phyloP scores from a whole-genome alignment of 2,329 filamentous ascomycete genomes.

The Fusarium sp. region DNA sequence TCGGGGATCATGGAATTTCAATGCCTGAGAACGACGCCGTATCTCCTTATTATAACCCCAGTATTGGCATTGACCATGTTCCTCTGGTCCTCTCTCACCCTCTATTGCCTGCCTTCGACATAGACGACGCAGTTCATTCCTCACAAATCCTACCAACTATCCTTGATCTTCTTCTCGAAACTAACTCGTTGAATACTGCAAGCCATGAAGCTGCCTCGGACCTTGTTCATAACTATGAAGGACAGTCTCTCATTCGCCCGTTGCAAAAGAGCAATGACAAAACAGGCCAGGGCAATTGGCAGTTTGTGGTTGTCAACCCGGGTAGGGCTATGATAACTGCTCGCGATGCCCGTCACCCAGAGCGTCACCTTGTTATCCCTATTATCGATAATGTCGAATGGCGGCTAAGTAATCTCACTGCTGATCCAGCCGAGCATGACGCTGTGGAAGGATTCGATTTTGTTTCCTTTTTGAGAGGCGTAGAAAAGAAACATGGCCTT shows the following conservation, averaged over 20 bases:
- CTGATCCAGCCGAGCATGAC: slow-evolving; percentile 47
- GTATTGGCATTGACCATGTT: slow-evolving; percentile 49
- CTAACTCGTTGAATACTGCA: slow-evolving; percentile 45
- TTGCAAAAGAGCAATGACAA: slow-evolving; percentile 19
- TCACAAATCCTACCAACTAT: slow-evolving; percentile 52
- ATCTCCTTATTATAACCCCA: slow-evolving; percentile 52
- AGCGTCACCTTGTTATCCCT: slow-evolving; percentile 51
- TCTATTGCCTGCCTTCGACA: slow-evolving; percentile 46
- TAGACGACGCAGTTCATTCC: slow-evolving; percentile 50
- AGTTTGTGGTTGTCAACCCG: slow-evolving; percentile 53
- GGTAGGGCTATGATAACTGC: slow-evolving; percentile 51
- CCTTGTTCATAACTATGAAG: slow-evolving; percentile 50
- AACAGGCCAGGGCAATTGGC: slow-evolving; percentile 50
- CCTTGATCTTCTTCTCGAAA: slow-evolving; percentile 51
- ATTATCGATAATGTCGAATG: slow-evolving; percentile 52
- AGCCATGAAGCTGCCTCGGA: slow-evolving; percentile 42
- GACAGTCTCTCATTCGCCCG: slow-evolving; percentile 51
- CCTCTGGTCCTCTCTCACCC: slow-evolving; percentile 53
- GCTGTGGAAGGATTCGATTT: slow-evolving; percentile 49
- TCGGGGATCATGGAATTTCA: slow-evolving; percentile 53
- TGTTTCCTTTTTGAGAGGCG: slow-evolving; percentile 38
- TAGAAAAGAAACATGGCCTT: slow-evolving; percentile 43
- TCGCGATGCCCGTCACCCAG: slow-evolving; percentile 50
- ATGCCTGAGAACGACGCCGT: slow-evolving; percentile 51
- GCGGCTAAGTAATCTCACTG: slow-evolving; percentile 49